Percentiles rank a stretch among this genome's conserved stretches.
These are phyloP conservation scores for Leccinum fuscescens DNA, from an alignment of 1,284 basidiomycete genomes.

Conservation along the genomic window DNA sequence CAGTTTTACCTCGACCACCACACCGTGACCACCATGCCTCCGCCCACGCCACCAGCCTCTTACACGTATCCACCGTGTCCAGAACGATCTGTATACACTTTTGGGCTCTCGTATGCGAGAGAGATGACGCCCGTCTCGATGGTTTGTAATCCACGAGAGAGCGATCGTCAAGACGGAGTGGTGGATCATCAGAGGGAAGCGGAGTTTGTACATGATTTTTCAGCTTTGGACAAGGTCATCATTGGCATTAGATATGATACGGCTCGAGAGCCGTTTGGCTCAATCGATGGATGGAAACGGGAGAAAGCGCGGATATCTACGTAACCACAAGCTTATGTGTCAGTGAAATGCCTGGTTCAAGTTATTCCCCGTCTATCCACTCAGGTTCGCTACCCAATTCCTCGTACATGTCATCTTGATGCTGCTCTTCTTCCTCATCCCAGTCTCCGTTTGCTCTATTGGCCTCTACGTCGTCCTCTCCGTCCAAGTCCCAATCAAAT, in stretches of 20 bases:
- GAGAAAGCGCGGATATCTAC: too few relatives aligned
- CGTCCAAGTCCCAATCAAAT: background rate
- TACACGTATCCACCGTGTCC: constrained; percentile 51
- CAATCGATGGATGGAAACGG: too few relatives aligned
- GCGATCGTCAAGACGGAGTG: constrained; percentile 69
- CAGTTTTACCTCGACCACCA: constrained; percentile 55
- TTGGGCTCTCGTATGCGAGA: constrained; percentile 76
- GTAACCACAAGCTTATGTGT: too few relatives aligned
- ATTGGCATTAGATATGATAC: too few relatives aligned
- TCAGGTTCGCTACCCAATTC: background rate
- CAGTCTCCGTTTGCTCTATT: too few relatives aligned
- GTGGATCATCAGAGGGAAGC: constrained; percentile 47
- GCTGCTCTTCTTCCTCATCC: background rate
- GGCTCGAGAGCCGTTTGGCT: too few relatives aligned
- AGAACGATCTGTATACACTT: constrained; percentile 61
- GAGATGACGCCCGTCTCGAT: constrained; percentile 73
- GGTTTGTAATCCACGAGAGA: constrained; percentile 58
- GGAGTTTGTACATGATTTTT: constrained; percentile 71
- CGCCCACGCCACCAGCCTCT: constrained; percentile 25
- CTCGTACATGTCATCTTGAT: background rate
- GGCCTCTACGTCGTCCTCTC: too few relatives aligned
- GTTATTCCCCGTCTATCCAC: background rate
- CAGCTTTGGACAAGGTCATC: constrained; percentile 55
- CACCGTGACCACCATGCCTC: constrained; percentile 28
- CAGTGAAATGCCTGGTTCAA: too few relatives aligned